Percentiles rank a stretch among this genome's conserved stretches.
These are phyloP conservation scores for Debaryomyces sp. DNA, from an alignment of 1,139 yeast species.

Conservation along the genomic window DNA sequence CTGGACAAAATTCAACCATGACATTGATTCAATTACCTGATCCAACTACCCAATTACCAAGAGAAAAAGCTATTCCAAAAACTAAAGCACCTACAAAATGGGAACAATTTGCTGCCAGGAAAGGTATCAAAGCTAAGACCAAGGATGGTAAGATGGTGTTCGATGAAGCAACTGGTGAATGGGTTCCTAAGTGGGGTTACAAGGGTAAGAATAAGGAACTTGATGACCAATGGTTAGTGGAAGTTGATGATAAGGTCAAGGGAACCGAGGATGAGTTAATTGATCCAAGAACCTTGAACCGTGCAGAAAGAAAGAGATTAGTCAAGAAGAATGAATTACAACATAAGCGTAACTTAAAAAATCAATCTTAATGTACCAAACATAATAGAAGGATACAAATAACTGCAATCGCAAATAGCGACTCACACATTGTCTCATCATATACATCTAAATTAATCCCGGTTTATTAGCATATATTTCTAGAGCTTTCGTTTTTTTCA, in stretches of 20 bases:
- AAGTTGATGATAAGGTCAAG: constrained; percentile 75
- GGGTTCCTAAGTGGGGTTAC: constrained; percentile 99
- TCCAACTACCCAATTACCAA: constrained; percentile 79
- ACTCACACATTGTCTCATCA: not conserved
- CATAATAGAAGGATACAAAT: not conserved
- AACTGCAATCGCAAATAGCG: not conserved
- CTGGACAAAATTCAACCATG: constrained; percentile 73
- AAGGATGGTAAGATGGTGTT: constrained; percentile 88
- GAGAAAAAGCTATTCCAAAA: constrained; percentile 95
- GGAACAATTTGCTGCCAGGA: constrained; percentile 95
- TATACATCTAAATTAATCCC: not conserved
- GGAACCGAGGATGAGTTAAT: constrained; percentile 71
- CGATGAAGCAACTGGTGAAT: constrained; percentile 87
- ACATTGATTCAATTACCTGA: constrained; percentile 85
- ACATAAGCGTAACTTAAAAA: constrained; percentile 77
- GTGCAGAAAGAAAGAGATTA: constrained; percentile 83
- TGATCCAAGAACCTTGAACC: constrained; percentile 80
- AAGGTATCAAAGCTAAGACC: constrained; percentile 90
- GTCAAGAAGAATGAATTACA: constrained; percentile 85
- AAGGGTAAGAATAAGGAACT: constrained; percentile 86
- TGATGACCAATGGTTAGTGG: constrained; percentile 96
- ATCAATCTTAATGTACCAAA: constrained; percentile 17
- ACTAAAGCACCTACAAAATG: constrained; percentile 91
- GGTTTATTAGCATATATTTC: constrained; percentile 1
- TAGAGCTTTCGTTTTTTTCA: not conserved